A percentile compares a stretch with the other conserved stretches of the same genome.
These are phyloP conservation scores for Colletotrichum endophyticum DNA, from an alignment of 2,329 filamentous ascomycete species.

Conservation along the genomic window DNA sequence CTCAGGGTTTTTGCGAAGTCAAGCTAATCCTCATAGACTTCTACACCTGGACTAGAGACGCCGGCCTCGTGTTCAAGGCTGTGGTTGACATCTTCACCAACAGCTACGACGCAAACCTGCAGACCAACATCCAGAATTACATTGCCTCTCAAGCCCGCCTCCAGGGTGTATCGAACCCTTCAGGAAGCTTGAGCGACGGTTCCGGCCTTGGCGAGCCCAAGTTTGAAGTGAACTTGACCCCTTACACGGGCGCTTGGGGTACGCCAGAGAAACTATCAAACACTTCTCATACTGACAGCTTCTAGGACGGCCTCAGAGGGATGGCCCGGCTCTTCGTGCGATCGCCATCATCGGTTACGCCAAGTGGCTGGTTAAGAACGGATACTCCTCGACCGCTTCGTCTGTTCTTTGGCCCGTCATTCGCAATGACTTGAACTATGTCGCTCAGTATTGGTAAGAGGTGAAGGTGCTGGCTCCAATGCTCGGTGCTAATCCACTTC, in stretches of 20 bases:
- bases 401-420: constrained; percentile 74
- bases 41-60: constrained; percentile 81
- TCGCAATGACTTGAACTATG: constrained; percentile 77
- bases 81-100: constrained; percentile 70
- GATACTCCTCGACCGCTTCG: constrained; percentile 61
- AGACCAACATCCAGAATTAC: constrained; percentile 69
- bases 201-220: constrained; percentile 74
- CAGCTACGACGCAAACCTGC: constrained; percentile 62
- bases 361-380: constrained; percentile 73
- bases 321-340: constrained; percentile 79
- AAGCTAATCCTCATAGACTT: constrained; percentile 58
- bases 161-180: constrained; percentile 73
- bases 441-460: constrained; percentile 70
- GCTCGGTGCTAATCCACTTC: neutral
- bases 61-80: constrained; percentile 72
- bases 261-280: neutral
- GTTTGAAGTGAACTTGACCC: constrained; percentile 67
- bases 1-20: neutral
- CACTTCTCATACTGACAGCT: neutral
- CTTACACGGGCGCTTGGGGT: constrained; percentile 73
- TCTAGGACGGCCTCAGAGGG: constrained; percentile 73
- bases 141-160: constrained; percentile 70
- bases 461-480: neutral
- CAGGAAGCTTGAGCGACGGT: constrained; percentile 60
- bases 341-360: constrained; percentile 76